Conservation (phyloP, 345 rosid genomes). For the Geranium brycei region DNA sequence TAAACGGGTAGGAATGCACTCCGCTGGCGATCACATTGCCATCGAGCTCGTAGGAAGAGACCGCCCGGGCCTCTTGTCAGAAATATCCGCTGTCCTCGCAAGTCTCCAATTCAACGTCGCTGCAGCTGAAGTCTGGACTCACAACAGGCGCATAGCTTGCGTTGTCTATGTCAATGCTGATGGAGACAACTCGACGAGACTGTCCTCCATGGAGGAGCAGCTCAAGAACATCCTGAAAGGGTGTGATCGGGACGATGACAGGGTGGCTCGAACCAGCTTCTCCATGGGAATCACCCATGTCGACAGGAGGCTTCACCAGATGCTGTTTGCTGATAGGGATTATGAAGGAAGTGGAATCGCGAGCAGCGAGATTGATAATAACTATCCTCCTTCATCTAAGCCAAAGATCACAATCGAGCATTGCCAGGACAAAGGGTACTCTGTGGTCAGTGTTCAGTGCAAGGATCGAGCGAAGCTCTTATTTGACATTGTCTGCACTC, state of each 20-base stretch:
- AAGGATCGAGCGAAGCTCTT: conserved; percentile 81
- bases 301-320: conserved; percentile 83
- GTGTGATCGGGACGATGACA: conserved; percentile 48
- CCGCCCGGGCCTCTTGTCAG: conserved; percentile 83
- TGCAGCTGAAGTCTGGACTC: conserved; percentile 93
- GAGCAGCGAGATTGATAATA: conserved; percentile 23
- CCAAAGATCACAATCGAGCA: conserved; percentile 52
- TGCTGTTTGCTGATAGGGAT: conserved; percentile 89
- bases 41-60: conserved; percentile 80
- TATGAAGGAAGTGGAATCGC: conserved; percentile 43
- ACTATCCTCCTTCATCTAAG: conserved; percentile 22
- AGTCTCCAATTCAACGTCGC: conserved; percentile 65
- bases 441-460: conserved; percentile 58
- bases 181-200: conserved; percentile 49
- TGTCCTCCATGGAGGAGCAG: conserved; percentile 64
- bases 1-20: conserved; percentile 65
- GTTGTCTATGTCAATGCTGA: conserved; percentile 71
- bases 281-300: conserved; percentile 80
- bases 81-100: conserved; percentile 69
- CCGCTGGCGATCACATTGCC: conserved; percentile 71
- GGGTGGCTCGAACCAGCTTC: conserved; percentile 50
- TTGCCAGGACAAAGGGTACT: conserved; percentile 72
- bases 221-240: conserved; percentile 63
- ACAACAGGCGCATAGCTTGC: conserved; percentile 68
- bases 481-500: conserved; percentile 90